Conservation (phyloP, 2,329 filamentous ascomycete species). For the Calonectria naviculata region DNA sequence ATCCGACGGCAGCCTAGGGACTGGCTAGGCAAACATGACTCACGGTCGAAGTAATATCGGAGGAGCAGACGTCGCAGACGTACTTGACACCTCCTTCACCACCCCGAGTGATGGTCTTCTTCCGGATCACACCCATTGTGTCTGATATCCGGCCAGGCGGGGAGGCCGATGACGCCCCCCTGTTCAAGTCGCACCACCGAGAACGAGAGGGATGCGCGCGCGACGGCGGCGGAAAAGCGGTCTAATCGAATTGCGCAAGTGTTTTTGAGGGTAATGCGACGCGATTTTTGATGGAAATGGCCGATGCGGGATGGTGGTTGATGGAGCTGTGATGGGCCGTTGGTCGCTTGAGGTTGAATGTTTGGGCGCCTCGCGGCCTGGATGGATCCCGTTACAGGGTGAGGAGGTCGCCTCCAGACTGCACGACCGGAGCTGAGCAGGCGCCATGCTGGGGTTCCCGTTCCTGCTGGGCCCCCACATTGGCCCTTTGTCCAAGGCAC, state of each 20-base stretch:
- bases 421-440: constrained; percentile 11
- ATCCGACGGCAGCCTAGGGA: constrained; percentile 7
- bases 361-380: constrained; percentile 36
- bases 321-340: constrained; percentile 36
- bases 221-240: constrained; percentile 23
- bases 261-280: constrained; percentile 27
- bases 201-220: constrained; percentile 29
- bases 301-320: constrained; percentile 37
- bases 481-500: neutral
- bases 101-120: constrained; percentile 88
- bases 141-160: constrained; percentile 38
- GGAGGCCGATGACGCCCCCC: constrained; percentile 41
- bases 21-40: constrained; percentile 47
- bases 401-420: constrained; percentile 21
- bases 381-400: constrained; percentile 28
- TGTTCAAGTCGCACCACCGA: constrained; percentile 30
- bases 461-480: constrained; percentile 1
- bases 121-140: constrained; percentile 92
- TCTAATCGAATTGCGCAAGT: constrained; percentile 32
- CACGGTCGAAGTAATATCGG: constrained; percentile 97
- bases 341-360: constrained; percentile 38
- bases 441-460: constrained; percentile 19
- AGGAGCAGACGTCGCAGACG: constrained; percentile 96
- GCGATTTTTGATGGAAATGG: constrained; percentile 45
- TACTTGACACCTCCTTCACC: constrained; percentile 94